Conservation (phyloP, 768 basidiomycete species). For the Lactarius indigo region DNA sequence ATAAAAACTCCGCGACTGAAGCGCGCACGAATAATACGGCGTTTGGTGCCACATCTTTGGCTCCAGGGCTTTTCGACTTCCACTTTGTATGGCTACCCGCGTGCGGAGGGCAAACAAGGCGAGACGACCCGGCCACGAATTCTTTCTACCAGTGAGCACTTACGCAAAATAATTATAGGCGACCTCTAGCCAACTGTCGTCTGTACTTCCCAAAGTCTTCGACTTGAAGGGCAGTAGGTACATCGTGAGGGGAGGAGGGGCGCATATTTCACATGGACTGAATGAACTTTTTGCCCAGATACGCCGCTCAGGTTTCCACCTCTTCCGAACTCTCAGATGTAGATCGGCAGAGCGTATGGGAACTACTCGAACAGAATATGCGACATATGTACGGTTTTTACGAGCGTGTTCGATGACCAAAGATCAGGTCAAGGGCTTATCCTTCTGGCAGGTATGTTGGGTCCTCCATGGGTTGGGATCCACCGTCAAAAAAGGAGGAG, state of each 20-base stretch:
- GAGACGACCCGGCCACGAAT: neutral
- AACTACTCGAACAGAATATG: constrained; percentile 23
- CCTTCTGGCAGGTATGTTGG: constrained; percentile 42
- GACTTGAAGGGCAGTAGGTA: constrained; percentile 12
- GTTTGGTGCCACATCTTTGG: neutral
- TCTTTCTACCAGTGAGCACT: too few species aligned
- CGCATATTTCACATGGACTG: neutral
- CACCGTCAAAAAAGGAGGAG: constrained; percentile 51
- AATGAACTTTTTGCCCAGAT: constrained; percentile 1
- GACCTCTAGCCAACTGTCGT: constrained; percentile 12
- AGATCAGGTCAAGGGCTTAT: constrained; percentile 33
- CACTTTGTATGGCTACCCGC: constrained; percentile 13
- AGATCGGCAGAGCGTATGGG: constrained; percentile 17
- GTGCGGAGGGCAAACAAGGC: constrained; percentile 25
- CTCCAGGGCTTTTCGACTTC: neutral
- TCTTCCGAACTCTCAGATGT: constrained; percentile 14
- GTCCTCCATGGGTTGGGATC: constrained; percentile 68
- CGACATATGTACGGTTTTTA: constrained; percentile 13
- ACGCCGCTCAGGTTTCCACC: constrained; percentile 8
- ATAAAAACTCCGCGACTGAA: neutral
- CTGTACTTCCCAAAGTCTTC: neutral
- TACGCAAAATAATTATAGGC: constrained; percentile 8
- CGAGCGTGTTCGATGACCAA: constrained; percentile 1
- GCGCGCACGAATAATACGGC: neutral
- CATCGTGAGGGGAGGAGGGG: neutral